phyloP scores from a whole-genome alignment of 805 yeast species.

The Kockiozyma suomiensis region DNA sequence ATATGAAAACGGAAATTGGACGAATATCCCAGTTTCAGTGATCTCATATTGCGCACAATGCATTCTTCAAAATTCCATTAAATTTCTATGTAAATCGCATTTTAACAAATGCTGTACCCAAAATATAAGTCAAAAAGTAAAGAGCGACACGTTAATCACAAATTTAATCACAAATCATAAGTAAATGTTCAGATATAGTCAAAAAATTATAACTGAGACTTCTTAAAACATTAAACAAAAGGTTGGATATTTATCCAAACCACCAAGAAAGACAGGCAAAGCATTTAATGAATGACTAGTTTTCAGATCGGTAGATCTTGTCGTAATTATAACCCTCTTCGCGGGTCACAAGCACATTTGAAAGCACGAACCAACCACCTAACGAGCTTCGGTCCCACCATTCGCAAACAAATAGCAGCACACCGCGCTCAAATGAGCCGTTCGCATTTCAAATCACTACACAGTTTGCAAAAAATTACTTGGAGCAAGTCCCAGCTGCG shows the following conservation, averaged over 20 bases:
- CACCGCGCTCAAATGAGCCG: neutral
- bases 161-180: neutral
- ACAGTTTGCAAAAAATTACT: slow-evolving; percentile 50
- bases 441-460: neutral
- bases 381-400: too few species aligned
- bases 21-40: slow-evolving; percentile 2
- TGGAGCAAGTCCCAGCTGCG: slow-evolving; percentile 60
- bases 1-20: slow-evolving; percentile 8
- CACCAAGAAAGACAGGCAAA: too few species aligned
- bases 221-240: neutral
- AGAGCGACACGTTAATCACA: neutral
- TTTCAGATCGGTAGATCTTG: neutral
- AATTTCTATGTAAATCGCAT: neutral
- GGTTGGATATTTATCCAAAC: too few species aligned
- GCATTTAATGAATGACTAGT: neutral
- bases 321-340: neutral
- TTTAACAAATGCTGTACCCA: neutral
- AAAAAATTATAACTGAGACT: neutral
- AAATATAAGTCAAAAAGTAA: neutral
- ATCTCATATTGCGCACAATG: neutral
- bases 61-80: too few species aligned
- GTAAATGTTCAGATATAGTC: neutral
- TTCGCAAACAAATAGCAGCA: neutral
- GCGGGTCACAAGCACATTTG: neutral
- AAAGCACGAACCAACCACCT: neutral